A percentile compares a stretch with the other conserved stretches of the same genome.
Conservation (phyloP, 2,329 filamentous ascomycete species). For the Aureobasidium sp. region DNA sequence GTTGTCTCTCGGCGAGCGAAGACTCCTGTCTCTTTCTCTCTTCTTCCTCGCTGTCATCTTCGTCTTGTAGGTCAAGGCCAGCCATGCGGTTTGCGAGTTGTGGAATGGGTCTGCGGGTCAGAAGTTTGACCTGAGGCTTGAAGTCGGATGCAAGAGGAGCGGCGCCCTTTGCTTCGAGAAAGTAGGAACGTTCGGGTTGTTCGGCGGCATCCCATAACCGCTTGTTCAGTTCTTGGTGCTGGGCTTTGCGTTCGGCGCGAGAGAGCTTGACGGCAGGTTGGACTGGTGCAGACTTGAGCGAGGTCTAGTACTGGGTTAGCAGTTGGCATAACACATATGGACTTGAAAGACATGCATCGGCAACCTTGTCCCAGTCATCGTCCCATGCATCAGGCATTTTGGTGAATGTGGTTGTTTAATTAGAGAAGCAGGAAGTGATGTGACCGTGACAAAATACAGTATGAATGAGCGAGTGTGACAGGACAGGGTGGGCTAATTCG, state of each 20-base stretch:
- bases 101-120: constrained; percentile 67
- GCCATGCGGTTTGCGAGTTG: constrained; percentile 49
- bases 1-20: constrained; percentile 67
- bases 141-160: constrained; percentile 59
- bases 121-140: constrained; percentile 74
- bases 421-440: background rate
- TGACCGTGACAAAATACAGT: background rate
- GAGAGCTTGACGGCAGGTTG: constrained; percentile 46
- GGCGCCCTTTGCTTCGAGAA: constrained; percentile 56
- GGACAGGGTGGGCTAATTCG: constrained; percentile 27
- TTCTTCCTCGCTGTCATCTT: constrained; percentile 59
- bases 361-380: constrained; percentile 77
- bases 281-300: constrained; percentile 25
- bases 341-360: constrained; percentile 49
- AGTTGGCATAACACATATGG: constrained; percentile 10
- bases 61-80: constrained; percentile 38
- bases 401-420: constrained; percentile 31
- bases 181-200: constrained; percentile 65
- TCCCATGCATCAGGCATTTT: constrained; percentile 74
- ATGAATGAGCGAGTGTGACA: constrained; percentile 28
- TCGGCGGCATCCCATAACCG: constrained; percentile 90
- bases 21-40: constrained; percentile 52
- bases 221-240: constrained; percentile 75
- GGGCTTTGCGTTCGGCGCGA: constrained; percentile 68
- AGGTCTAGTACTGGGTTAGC: constrained; percentile 26